phyloP scores from a whole-genome alignment of 176 grass and related monocot species.

The Juncus inflexus region DNA sequence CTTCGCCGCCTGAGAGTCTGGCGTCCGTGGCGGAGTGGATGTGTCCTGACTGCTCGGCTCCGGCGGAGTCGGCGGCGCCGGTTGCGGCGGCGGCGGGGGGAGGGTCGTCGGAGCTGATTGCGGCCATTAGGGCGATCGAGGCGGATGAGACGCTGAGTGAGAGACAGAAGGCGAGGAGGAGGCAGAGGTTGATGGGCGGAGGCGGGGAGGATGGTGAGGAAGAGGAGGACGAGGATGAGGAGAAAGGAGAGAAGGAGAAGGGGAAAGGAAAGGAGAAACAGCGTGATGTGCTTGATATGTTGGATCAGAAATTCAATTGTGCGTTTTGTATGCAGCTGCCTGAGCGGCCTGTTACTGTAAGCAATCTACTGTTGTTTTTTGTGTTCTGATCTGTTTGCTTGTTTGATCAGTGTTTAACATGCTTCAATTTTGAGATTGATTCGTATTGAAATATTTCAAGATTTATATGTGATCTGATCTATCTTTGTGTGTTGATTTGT shows the following conservation, averaged over 20 bases:
- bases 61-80: background rate
- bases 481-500: background rate
- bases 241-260: constrained; percentile 4
- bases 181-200: constrained; percentile 63
- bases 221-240: background rate
- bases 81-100: background rate
- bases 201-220: constrained; percentile 9
- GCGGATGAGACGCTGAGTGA: constrained; percentile 50
- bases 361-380: background rate
- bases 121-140: constrained; percentile 69
- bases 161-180: constrained; percentile 56
- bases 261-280: constrained; percentile 16
- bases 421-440: constrained; percentile 6
- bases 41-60: constrained; percentile 72
- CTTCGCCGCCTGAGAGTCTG: constrained; percentile 44
- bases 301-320: constrained; percentile 65
- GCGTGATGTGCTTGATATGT: constrained; percentile 32
- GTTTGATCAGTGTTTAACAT: background rate
- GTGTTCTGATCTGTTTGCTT: background rate
- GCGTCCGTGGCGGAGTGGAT: constrained; percentile 49
- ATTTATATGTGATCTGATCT: constrained; percentile 4
- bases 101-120: constrained; percentile 37
- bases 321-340: constrained; percentile 90
- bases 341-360: constrained; percentile 83
- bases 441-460: background rate